Percentiles rank a stretch among this genome's conserved stretches.
Conservation (phyloP, 2,329 filamentous ascomycete genomes). For the Akanthomyces dipterigenus region DNA sequence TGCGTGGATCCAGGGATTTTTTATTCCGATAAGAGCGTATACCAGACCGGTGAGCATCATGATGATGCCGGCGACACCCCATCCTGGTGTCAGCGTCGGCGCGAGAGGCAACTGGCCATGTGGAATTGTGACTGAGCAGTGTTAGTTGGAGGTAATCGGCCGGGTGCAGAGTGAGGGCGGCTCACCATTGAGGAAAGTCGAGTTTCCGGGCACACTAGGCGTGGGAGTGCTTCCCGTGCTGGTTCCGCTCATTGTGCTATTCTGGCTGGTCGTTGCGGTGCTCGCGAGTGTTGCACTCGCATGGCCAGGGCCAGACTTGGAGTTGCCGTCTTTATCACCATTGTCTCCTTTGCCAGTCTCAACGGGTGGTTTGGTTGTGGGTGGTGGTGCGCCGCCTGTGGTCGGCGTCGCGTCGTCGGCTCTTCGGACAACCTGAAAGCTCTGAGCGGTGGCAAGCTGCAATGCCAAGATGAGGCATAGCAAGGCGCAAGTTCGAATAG, state of each 20-base stretch:
- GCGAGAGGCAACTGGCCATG: conserved; percentile 59
- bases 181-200: conserved; percentile 30
- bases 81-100: conserved; percentile 71
- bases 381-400: conserved; percentile 11
- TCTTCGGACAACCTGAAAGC: conserved; percentile 25
- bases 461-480: conserved; percentile 33
- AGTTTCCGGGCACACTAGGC: conserved; percentile 20
- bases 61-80: conserved; percentile 71
- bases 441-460: conserved; percentile 30
- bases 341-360: conserved; percentile 12
- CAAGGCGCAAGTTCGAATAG: conserved; percentile 29
- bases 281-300: not conserved
- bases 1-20: conserved; percentile 70
- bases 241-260: conserved; percentile 8
- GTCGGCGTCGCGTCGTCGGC: conserved; percentile 19
- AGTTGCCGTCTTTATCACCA: not conserved
- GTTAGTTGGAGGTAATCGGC: not conserved
- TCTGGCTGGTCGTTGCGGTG: not conserved
- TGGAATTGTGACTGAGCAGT: conserved; percentile 36
- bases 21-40: conserved; percentile 74
- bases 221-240: conserved; percentile 11
- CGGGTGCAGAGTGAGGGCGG: not conserved
- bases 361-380: conserved; percentile 15
- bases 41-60: conserved; percentile 65
- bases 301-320: not conserved